Conservation (phyloP, 2,329 filamentous ascomycete genomes). For the Diaporthe sp. region DNA sequence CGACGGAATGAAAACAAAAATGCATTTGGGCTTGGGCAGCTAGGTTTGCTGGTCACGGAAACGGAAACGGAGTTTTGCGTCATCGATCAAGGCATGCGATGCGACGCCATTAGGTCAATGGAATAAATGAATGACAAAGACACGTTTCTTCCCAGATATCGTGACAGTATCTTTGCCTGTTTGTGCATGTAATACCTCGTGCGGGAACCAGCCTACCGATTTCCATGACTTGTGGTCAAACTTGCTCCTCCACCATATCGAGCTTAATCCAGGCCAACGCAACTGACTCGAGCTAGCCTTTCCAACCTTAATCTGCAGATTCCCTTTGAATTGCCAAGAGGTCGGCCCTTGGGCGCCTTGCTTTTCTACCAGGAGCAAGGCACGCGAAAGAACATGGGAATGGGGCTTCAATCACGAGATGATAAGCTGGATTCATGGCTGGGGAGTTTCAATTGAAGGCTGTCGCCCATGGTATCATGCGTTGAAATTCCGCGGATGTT, state of each 20-base stretch:
- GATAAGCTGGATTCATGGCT: neutral
- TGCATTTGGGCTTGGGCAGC: conserved; percentile 41
- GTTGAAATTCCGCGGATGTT: conserved; percentile 28
- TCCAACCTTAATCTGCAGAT: neutral
- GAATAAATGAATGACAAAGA: conserved; percentile 43
- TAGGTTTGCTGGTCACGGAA: conserved; percentile 41
- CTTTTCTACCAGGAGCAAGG: no score
- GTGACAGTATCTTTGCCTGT: neutral
- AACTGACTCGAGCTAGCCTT: no score
- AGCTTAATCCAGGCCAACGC: neutral
- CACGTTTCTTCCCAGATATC: conserved; percentile 39
- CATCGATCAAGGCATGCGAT: conserved; percentile 39
- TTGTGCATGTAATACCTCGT: neutral
- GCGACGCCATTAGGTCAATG: conserved; percentile 40
- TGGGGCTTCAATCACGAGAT: no score
- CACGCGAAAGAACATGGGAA: neutral
- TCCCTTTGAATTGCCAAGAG: neutral
- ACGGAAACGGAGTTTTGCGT: conserved; percentile 41
- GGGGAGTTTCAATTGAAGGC: neutral
- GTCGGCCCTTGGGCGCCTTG: neutral
- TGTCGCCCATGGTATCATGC: conserved; percentile 39
- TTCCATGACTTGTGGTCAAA: neutral
- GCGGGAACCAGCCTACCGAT: neutral
- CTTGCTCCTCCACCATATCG: neutral
- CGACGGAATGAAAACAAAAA: conserved; percentile 36